Evolutionary conservation across 345 rosid genomes (phyloP).

Genomic region (Aquilaria sinensis): DNA sequence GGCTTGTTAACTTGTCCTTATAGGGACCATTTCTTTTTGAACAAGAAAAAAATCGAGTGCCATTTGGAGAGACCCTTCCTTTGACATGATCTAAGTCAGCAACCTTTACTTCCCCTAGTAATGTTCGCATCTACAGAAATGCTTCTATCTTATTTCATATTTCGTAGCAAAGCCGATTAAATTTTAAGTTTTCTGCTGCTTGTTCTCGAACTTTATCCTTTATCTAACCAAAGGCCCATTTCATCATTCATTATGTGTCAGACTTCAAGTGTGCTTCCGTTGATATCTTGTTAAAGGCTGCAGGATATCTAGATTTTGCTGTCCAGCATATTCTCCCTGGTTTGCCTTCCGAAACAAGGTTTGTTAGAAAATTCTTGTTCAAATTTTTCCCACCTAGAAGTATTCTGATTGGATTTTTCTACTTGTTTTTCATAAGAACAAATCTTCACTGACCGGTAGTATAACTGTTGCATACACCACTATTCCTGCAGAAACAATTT

Average conservation of each 20-base stretch:
- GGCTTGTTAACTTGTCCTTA: too few species aligned
- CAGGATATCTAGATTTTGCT: slow-evolving; percentile 68
- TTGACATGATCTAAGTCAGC: too few species aligned
- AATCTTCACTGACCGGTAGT: neutral
- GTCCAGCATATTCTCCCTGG: slow-evolving; percentile 52
- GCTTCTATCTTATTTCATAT: too few species aligned
- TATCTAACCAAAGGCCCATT: slow-evolving; percentile 1
- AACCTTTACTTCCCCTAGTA: too few species aligned
- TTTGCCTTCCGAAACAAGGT: slow-evolving; percentile 48
- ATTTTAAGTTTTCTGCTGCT: too few species aligned
- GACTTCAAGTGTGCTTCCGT: slow-evolving; percentile 52
- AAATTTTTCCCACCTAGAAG: neutral
- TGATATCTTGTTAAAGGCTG: slow-evolving; percentile 65
- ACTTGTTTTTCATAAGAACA: neutral
- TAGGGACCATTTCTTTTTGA: too few species aligned
- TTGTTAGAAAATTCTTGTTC: slow-evolving; percentile 1
- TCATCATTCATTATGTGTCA: slow-evolving; percentile 15
- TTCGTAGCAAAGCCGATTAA: too few species aligned
- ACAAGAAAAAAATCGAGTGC: too few species aligned
- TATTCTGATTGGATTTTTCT: neutral
- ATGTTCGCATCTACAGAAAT: too few species aligned
- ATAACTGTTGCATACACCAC: neutral
- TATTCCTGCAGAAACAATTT: slow-evolving; percentile 35
- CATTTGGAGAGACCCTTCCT: too few species aligned
- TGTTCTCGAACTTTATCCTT: neutral